Evolutionary conservation across 495 filamentous ascomycete species (phyloP), one percentile per base, ranked within the genome.

Genomic region (Lineolata rhizophorae): DNA sequence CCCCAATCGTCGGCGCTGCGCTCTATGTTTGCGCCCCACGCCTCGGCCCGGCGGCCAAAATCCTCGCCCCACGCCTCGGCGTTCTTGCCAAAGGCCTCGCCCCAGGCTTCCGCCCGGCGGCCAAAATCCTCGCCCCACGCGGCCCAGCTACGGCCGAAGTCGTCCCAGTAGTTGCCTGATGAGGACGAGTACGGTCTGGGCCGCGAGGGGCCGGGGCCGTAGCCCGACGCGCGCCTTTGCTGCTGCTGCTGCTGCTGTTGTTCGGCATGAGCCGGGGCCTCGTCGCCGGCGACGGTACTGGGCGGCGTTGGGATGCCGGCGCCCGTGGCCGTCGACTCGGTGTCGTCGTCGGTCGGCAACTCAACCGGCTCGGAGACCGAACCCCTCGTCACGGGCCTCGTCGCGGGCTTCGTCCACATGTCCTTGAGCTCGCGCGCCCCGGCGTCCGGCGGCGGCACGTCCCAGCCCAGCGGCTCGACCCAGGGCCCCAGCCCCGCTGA

Each of bases 81-180:
- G 13, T 29, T 35, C 20, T 34, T 27, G n/a, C 32, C 42, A 18
- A 36, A n/a, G 8, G 34, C 29, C 10, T 31, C 17, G 4, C 43
- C 43, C 39, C 36, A 42, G 3, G 18, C 27, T 29, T 43, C 34
- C 3, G 34, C 36, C 18, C 20, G 18, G 28, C 29, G 29, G 0
- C 43, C 43, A 35, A 42, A 34, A n/a, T 38, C 18, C 17, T 39
- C 24, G 4, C 42, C 40, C 39, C 39, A 42, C 30, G 25, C 18
- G 4, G 17, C 35, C 35, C 30, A 31, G 4, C 25, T 20, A 18
- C 27, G 29, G 2, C 42, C 42, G 20, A 46, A 32, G 8, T 46
- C 40, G 16, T 17, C 30, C 38, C 37, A 44, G 10, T 29, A 18
- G 9, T 39, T 32, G 22, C 22, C 22, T 12, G 8, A 12, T 8